phyloP scores from a whole-genome alignment of 768 basidiomycete genomes.

The Hygrocybe coccinea region DNA sequence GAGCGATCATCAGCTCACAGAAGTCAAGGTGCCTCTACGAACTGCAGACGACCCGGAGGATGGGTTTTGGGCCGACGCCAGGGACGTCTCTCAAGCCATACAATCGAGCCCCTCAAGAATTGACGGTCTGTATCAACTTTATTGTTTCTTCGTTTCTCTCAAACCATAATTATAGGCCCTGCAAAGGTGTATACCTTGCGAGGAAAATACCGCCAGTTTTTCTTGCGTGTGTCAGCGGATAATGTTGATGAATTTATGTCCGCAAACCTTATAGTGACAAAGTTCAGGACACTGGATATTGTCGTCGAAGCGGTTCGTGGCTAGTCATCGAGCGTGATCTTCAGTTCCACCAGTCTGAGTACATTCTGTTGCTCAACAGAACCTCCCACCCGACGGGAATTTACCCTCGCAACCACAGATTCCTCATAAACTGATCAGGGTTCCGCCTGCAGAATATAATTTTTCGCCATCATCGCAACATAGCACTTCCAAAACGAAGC shows the following conservation, averaged over 20 bases:
- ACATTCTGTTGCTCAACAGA: conserved; percentile 2
- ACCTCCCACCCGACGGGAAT: conserved; percentile 1
- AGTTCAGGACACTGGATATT: conserved; percentile 51
- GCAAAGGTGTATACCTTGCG: conserved; percentile 63
- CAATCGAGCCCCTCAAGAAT: conserved; percentile 62
- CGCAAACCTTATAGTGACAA: conserved; percentile 53
- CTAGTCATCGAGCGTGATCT: neutral
- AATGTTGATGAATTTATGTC: conserved; percentile 47
- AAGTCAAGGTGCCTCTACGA: conserved; percentile 58
- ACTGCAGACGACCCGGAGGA: conserved; percentile 43
- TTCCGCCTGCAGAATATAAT: neutral
- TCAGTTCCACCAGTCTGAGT: neutral
- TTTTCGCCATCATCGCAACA: neutral
- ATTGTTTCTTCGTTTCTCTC: conserved; percentile 3
- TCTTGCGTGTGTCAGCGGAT: conserved; percentile 55
- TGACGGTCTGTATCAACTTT: conserved; percentile 46
- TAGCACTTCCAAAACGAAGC: neutral
- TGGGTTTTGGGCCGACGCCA: conserved; percentile 69
- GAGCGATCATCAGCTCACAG: conserved; percentile 56
- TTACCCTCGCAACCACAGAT: conserved; percentile 3
- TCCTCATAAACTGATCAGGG: neutral
- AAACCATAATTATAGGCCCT: conserved; percentile 41
- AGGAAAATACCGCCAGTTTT: conserved; percentile 64
- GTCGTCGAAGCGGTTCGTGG: conserved; percentile 54
- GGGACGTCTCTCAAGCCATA: conserved; percentile 52